Conservation (phyloP, 345 rosid genomes). For the Cardamine occulta region DNA sequence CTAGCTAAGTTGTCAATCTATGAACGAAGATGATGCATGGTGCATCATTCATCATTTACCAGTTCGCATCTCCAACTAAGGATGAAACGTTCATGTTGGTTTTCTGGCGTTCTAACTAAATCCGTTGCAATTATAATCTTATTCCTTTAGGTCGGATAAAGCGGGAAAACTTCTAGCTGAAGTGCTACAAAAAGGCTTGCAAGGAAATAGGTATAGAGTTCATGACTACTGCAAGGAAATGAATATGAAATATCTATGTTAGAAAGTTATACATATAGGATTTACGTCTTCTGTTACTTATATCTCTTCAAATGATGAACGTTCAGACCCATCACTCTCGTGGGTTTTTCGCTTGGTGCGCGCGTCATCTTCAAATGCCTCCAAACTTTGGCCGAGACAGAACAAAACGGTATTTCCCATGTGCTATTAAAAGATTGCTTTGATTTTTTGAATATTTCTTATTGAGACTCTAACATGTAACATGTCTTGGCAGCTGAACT, state of each 20-base stretch:
- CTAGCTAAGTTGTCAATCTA: background rate
- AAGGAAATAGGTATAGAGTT: slow-evolving; percentile 80
- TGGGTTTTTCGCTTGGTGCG: slow-evolving; percentile 94
- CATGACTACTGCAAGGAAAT: slow-evolving; percentile 10
- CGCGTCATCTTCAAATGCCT: slow-evolving; percentile 93
- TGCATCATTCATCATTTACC: background rate
- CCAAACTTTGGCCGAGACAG: slow-evolving; percentile 77
- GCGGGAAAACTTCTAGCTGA: slow-evolving; percentile 94
- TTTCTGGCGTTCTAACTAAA: background rate
- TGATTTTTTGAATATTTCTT: background rate
- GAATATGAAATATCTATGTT: background rate
- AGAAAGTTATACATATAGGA: background rate
- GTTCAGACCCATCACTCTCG: slow-evolving; percentile 89
- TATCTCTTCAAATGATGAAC: slow-evolving; percentile 46
- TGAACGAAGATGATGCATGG: background rate
- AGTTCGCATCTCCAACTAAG: background rate
- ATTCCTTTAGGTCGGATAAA: slow-evolving; percentile 74
- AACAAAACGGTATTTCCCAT: slow-evolving; percentile 60
- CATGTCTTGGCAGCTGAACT: slow-evolving; percentile 63
- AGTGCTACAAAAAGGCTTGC: slow-evolving; percentile 80
- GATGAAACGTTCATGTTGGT: background rate
- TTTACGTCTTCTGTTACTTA: background rate
- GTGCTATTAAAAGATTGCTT: background rate
- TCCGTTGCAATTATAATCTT: background rate
- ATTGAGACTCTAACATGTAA: background rate